Conservation (phyloP, 2,329 filamentous ascomycete genomes). For the Aspergillus awamori region DNA sequence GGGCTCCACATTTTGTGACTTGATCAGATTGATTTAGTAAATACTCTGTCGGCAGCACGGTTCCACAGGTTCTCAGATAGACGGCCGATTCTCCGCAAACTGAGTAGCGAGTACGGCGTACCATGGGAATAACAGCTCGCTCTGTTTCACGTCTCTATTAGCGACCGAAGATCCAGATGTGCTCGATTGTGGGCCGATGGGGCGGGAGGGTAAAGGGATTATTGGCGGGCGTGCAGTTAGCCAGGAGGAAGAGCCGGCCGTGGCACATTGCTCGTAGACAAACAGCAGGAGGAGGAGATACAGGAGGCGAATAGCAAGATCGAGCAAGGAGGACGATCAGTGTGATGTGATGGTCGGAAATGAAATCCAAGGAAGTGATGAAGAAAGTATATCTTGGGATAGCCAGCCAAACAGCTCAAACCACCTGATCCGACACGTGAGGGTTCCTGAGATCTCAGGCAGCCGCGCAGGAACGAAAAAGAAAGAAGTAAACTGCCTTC, state of each 20-base stretch:
- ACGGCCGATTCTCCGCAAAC: not conserved
- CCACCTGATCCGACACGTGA: not conserved
- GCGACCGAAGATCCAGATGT: not conserved
- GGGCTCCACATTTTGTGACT: not conserved
- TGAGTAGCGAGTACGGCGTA: not conserved
- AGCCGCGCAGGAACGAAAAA: not conserved
- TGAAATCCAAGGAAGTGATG: not conserved
- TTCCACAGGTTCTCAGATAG: not conserved
- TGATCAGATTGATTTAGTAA: not conserved
- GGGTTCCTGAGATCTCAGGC: slow-evolving; percentile 6
- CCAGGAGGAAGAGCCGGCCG: not conserved
- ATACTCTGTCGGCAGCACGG: not conserved
- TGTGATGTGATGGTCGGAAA: not conserved
- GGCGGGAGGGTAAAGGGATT: not conserved
- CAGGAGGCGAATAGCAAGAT: not conserved
- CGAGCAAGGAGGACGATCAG: not conserved
- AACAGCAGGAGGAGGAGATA: not conserved
- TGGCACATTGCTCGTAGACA: not conserved
- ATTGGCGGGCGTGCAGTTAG: not conserved
- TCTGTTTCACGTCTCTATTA: not conserved
- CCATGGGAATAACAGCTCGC: not conserved
- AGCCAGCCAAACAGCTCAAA: not conserved
- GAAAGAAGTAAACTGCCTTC: no score
- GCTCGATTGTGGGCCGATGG: not conserved
- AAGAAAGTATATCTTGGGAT: not conserved